A percentile compares a stretch with the other conserved stretches of the same genome.
phyloP scores from a whole-genome alignment of 2,329 filamentous ascomycete genomes.

The Cladophialophora exuberans region DNA sequence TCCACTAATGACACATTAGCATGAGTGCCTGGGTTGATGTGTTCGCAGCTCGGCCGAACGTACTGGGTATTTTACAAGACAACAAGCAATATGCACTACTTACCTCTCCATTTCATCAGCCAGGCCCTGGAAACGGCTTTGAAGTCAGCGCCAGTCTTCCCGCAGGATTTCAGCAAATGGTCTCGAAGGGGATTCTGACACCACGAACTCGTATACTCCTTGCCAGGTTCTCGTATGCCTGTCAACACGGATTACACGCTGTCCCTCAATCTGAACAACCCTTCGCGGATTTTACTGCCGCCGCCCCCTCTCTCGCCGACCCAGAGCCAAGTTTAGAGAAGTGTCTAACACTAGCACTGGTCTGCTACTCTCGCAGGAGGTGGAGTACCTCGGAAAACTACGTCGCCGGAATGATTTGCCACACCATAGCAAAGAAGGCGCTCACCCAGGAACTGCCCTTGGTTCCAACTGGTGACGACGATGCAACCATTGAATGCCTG shows the following conservation, averaged over 20 bases:
- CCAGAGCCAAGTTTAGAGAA: constrained; percentile 9
- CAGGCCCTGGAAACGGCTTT: not conserved
- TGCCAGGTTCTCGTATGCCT: constrained; percentile 4
- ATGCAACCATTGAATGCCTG: not conserved
- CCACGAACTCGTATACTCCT: not conserved
- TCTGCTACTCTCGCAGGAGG: constrained; percentile 9
- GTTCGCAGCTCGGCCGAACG: constrained; percentile 1
- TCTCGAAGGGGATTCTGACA: not conserved
- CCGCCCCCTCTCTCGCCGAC: not conserved
- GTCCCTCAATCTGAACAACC: not conserved
- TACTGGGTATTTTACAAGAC: constrained; percentile 6
- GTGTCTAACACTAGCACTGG: constrained; percentile 2
- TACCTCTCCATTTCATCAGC: not conserved
- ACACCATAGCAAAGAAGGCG: constrained; percentile 7
- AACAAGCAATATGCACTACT: not conserved
- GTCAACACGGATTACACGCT: not conserved
- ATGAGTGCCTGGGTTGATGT: constrained; percentile 9
- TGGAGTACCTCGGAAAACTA: constrained; percentile 7
- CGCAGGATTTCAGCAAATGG: not conserved
- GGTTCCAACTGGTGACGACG: not conserved
- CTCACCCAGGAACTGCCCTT: not conserved
- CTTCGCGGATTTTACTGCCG: constrained; percentile 2
- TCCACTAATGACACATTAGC: not conserved
- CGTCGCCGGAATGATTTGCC: constrained; percentile 9
- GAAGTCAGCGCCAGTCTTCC: not conserved